Conservation (phyloP, 805 yeast genomes). For the Kodamaea kaohsiungensis region DNA sequence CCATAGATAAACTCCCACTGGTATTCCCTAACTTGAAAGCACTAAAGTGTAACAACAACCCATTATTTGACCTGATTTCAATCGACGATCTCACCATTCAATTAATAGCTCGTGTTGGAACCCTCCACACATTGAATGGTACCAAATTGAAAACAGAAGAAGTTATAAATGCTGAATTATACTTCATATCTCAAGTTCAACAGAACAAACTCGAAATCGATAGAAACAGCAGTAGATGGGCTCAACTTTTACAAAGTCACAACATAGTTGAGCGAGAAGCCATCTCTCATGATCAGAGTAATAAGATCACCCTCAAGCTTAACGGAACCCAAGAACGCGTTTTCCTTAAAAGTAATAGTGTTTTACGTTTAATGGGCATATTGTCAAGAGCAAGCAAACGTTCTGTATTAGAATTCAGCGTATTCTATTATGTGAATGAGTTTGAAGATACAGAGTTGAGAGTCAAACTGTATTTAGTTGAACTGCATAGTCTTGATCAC, state of each 20-base stretch:
- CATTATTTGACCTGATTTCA: constrained; percentile 37
- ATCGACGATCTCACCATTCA: constrained; percentile 35
- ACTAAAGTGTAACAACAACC: constrained; percentile 55
- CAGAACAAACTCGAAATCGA: constrained; percentile 22
- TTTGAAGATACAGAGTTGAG: constrained; percentile 14
- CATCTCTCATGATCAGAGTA: neutral
- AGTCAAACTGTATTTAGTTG: constrained; percentile 19
- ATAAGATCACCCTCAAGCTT: neutral
- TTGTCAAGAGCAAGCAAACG: constrained; percentile 17
- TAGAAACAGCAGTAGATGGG: constrained; percentile 40
- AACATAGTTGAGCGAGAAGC: constrained; percentile 16
- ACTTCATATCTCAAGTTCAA: constrained; percentile 55
- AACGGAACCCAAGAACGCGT: constrained; percentile 14
- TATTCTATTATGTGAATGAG: constrained; percentile 29
- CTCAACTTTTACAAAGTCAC: constrained; percentile 37
- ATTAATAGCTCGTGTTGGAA: constrained; percentile 46
- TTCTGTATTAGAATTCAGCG: constrained; percentile 25
- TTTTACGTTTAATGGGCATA: constrained; percentile 37
- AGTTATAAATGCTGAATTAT: constrained; percentile 66
- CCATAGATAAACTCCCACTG: constrained; percentile 43
- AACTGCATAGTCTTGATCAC: constrained; percentile 27
- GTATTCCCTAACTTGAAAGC: constrained; percentile 44
- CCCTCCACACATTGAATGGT: constrained; percentile 57
- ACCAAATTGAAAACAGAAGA: constrained; percentile 46
- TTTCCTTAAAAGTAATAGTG: constrained; percentile 26